Evolutionary conservation across 257 asterid species (phyloP).

Genomic region (Ophiorrhiza pumila): DNA sequence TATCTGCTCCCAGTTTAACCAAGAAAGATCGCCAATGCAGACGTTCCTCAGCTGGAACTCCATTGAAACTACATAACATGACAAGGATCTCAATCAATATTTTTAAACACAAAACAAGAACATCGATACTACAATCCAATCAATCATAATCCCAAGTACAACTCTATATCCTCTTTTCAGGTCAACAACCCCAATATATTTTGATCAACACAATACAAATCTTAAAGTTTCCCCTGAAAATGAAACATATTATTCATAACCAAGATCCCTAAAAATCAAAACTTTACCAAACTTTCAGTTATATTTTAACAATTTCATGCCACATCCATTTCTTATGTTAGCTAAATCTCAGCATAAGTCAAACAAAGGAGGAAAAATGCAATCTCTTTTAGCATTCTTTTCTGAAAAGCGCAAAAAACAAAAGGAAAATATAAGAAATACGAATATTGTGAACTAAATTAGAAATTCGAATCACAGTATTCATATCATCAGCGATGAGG

Average conservation of each 20-base stretch:
- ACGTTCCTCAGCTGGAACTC: constrained; percentile 97
- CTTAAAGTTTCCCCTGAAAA: not conserved
- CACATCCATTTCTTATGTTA: not conserved
- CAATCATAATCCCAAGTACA: not conserved
- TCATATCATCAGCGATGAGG: not conserved
- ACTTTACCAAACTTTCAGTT: not conserved
- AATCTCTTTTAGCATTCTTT: not conserved
- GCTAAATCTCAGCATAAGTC: not conserved
- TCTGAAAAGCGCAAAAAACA: not conserved
- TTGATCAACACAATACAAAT: not conserved
- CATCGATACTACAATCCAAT: not conserved
- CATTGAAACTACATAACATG: constrained; percentile 60
- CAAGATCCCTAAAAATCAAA: not conserved
- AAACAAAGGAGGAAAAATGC: not conserved
- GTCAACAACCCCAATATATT: not conserved
- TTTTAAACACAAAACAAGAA: constrained; percentile 1
- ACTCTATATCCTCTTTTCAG: not conserved
- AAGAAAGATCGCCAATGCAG: constrained; percentile 91
- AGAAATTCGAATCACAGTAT: not conserved
- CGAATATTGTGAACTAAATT: not conserved
- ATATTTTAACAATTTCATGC: not conserved
- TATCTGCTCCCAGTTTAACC: constrained; percentile 89
- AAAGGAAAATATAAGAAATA: too few relatives aligned
- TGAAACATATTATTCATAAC: not conserved
- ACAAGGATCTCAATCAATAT: not conserved